Base-by-base conservation (phyloP, 176 grass and related monocot genomes). In the Pontederia paniculata region DNA sequence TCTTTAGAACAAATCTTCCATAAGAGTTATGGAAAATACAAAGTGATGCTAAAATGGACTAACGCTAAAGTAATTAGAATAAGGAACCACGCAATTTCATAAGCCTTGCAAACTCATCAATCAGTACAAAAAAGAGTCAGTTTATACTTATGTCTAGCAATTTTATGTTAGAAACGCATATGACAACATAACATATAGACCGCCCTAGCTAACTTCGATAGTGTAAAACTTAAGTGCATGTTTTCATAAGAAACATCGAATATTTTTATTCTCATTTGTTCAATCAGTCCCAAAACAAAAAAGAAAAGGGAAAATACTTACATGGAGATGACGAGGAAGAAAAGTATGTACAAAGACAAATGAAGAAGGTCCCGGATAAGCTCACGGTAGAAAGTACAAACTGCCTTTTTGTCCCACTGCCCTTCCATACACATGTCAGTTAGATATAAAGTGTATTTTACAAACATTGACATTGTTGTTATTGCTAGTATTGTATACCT, bases 381-480 rank as follows among this genome's bases (percentile, higher is more conserved):
- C 65, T 97, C 93, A 58, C 88, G 70, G 62, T 97, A 97, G 79
- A 97, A 97, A 69, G 86, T 97, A 77, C 90, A 97, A 45, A 97
- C 93, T 43, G 93, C 93, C 62, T 97, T 97, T 43, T 54, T 90
- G 71, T 97, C 93, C 93, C 93, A 97, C 76, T 90, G 93, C 46
- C 86, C 86, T 72, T 97, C 93, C 93, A 84, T 88, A 46, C 90
- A 68, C 83, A 89, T 91, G 75, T 97, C 93, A 53, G 74, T 84
- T 69, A 91, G 82, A 81, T 91, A 91, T 78, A 97, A 91, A 71
- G 88, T 23, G 77, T 97, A 97, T 57, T 97, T 97, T 45, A 91
- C 69, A 14, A 90, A 97, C 58, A 83, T 90, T 0, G 83, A 83
- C 43, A 90, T 50, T 21, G 86, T 97, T 12, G 86, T 90, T 66